Evolutionary conservation across 2,329 filamentous ascomycete genomes (phyloP).

Genomic region (Aspergillus fumigatus): DNA sequence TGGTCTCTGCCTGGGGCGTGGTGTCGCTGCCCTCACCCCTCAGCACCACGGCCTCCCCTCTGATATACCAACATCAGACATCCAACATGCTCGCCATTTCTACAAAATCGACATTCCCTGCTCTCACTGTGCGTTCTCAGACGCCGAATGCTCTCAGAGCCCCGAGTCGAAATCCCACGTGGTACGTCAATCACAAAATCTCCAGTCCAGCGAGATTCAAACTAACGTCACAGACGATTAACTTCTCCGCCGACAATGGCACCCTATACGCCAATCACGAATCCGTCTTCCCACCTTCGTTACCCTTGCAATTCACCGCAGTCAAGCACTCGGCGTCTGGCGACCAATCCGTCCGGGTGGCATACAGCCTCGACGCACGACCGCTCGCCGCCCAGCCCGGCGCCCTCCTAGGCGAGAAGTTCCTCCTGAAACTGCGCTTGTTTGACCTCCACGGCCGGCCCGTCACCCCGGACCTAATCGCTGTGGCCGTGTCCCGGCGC

Average conservation of each 20-base stretch:
- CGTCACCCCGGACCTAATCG: conserved; percentile 24
- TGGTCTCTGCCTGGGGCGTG: conserved; percentile 9
- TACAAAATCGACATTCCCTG: conserved; percentile 14
- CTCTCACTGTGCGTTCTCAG: conserved; percentile 14
- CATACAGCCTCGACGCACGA: conserved; percentile 22
- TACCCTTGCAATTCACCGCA: conserved; percentile 24
- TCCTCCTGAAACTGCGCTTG: conserved; percentile 21
- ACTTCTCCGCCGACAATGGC: conserved; percentile 24
- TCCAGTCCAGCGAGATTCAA: conserved; percentile 2
- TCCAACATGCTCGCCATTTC: background rate
- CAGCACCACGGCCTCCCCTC: background rate
- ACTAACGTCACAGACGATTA: conserved; percentile 21
- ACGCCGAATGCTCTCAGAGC: conserved; percentile 9
- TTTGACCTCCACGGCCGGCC: conserved; percentile 21
- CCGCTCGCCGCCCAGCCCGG: conserved; percentile 17
- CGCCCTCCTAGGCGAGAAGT: conserved; percentile 12
- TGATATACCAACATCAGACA: background rate
- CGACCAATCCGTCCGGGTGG: conserved; percentile 12
- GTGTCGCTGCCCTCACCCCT: conserved; percentile 1
- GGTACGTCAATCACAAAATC: background rate
- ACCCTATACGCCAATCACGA: conserved; percentile 26
- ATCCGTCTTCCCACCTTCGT: conserved; percentile 24
- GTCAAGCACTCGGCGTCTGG: conserved; percentile 14
- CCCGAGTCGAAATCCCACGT: conserved; percentile 8
- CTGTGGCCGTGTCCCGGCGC: conserved; percentile 24